Base-by-base conservation (phyloP, 2,329 filamentous ascomycete genomes). In the Cladosporium cucumerinum region DNA sequence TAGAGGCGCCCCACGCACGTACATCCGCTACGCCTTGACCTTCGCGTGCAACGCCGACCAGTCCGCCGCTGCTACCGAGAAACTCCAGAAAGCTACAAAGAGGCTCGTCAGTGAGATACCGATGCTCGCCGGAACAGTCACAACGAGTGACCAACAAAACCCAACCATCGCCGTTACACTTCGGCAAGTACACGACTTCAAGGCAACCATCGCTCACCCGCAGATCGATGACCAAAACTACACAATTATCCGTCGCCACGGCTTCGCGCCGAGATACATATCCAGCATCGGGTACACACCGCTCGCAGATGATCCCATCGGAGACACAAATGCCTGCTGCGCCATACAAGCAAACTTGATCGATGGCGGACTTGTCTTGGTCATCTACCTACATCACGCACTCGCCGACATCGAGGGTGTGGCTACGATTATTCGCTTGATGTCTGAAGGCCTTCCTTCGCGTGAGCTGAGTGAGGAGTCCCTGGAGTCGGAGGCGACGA, bases 281-380 rank as follows among this genome's bases (percentile, higher is more conserved):
- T 52, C 65, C 21, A 64, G 48, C 8, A n/a, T 51, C 2, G n/a
- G 5, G n/a, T 28, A 68, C 46, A 66, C 62, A 12, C 67, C 69
- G n/a, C 65, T 70, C 5, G 60, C 65, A 32, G 69, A 70, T 52
- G 48, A 34, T 48, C 51, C 67, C n/a, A 43, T 64, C 23, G 57
- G 57, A 3, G 46, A 55, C 1, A 36, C 26, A 16, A 65, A 36
- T n/a, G 65, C 68, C 11, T 65, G 61, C n/a, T 70, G 71, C 46
- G 64, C 68, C 7, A 66, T 70, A 12, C 70, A 71, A 30, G 68
- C 64, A 10, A 70, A 63, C 55, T 68, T 71, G 65, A 63, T 72
- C 63, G 21, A 65, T 8, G 68, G 67, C 25, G 70, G 69, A 23
- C 64, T 72, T 8, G 26, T 73, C 28, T 61, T 71, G 10, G 65